Evolutionary conservation across 768 basidiomycete species (phyloP).

Genomic region (Sistotremastrum suecicum): DNA sequence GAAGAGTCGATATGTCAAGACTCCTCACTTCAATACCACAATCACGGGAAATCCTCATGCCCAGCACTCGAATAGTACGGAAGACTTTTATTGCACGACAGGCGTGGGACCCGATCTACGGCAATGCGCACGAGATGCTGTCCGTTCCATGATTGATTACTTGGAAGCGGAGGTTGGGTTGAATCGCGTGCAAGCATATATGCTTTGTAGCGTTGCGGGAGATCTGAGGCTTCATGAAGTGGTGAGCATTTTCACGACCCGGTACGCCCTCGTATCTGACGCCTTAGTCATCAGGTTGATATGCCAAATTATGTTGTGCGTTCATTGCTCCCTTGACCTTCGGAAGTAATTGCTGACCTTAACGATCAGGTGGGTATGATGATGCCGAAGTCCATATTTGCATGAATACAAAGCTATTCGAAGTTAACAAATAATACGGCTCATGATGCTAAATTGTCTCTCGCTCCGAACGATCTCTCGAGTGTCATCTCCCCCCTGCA

Average conservation of each 20-base stretch:
- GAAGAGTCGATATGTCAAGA: slow-evolving; percentile 27
- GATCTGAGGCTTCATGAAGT: slow-evolving; percentile 52
- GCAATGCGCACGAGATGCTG: slow-evolving; percentile 40
- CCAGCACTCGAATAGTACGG: slow-evolving; percentile 11
- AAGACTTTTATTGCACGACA: slow-evolving; percentile 43
- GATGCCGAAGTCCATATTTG: slow-evolving; percentile 32
- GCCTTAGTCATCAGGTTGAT: slow-evolving; percentile 28
- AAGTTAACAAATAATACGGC: background rate
- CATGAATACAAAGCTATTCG: background rate
- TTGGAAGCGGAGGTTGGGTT: slow-evolving; percentile 30
- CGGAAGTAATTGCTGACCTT: background rate
- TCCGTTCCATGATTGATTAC: slow-evolving; percentile 43
- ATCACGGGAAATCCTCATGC: slow-evolving; percentile 2
- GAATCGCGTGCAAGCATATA: slow-evolving; percentile 37
- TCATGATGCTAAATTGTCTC: no score
- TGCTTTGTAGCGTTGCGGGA: slow-evolving; percentile 45
- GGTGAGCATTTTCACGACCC: slow-evolving; percentile 19
- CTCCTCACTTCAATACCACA: slow-evolving; percentile 37
- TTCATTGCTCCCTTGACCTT: slow-evolving; percentile 1
- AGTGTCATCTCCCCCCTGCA: no score
- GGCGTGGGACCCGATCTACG: slow-evolving; percentile 41
- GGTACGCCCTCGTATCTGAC: slow-evolving; percentile 1
- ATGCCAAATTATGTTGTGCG: slow-evolving; percentile 53
- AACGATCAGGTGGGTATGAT: slow-evolving; percentile 38
- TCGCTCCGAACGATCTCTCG: no score